These are phyloP conservation scores for Leccinellum albellum DNA, from an alignment of 768 basidiomycete species.

Conservation along the genomic window DNA sequence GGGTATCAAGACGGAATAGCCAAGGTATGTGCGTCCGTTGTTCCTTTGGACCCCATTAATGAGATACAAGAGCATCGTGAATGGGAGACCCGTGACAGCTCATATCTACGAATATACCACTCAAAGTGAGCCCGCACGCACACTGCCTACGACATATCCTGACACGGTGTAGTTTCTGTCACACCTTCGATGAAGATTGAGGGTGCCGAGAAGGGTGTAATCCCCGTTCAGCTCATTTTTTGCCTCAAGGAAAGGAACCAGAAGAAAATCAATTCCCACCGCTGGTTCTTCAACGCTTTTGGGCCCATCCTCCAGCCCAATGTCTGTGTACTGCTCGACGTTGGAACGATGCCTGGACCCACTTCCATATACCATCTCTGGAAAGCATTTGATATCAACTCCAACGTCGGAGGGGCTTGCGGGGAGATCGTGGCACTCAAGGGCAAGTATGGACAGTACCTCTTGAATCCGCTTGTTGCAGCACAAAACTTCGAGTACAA, in stretches of 20 bases:
- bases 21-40: conserved; percentile 46
- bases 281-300: conserved; percentile 95
- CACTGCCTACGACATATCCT: neutral
- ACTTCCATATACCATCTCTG: conserved; percentile 89
- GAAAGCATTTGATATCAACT: conserved; percentile 93
- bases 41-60: conserved; percentile 1
- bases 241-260: conserved; percentile 91
- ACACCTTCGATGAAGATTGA: conserved; percentile 78
- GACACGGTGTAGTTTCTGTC: conserved; percentile 59
- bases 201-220: conserved; percentile 71
- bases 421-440: conserved; percentile 95
- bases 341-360: conserved; percentile 81
- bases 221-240: conserved; percentile 91
- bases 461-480: conserved; percentile 84
- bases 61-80: conserved; percentile 58
- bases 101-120: conserved; percentile 95
- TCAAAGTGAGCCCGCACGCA: conserved; percentile 50
- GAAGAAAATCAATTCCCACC: conserved; percentile 93
- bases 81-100: conserved; percentile 76
- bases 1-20: conserved; percentile 93
- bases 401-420: conserved; percentile 88
- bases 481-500: conserved; percentile 96
- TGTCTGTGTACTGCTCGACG: conserved; percentile 89
- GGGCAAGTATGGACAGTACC: conserved; percentile 73
- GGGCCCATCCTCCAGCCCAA: conserved; percentile 81